These are phyloP conservation scores for Chaetomium olivaceum DNA, from an alignment of 2,329 filamentous ascomycete genomes.

Conservation along the genomic window DNA sequence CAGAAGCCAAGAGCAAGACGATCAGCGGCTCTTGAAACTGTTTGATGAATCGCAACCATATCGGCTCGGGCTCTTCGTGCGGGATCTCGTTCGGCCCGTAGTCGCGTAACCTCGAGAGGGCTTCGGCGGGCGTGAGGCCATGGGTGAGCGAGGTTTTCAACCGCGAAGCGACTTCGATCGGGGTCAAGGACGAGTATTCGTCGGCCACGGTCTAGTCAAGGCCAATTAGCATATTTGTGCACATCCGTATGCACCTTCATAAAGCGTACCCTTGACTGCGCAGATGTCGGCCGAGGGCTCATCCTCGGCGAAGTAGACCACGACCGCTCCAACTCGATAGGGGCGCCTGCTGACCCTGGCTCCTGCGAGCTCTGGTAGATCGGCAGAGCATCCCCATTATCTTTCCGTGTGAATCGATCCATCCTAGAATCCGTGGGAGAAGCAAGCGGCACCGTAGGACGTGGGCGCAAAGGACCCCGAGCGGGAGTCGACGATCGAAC, in stretches of 20 bases:
- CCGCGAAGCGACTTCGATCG: conserved; percentile 73
- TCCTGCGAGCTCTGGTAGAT: conserved; percentile 38
- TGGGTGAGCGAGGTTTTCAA: conserved; percentile 80
- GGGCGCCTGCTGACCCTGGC: conserved; percentile 35
- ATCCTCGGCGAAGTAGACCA: conserved; percentile 38
- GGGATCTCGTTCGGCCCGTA: conserved; percentile 93
- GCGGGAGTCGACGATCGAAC: conserved; percentile 23
- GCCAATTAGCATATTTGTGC: conserved; percentile 26
- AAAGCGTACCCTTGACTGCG: conserved; percentile 54
- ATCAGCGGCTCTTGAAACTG: conserved; percentile 98
- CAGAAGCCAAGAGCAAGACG: conserved; percentile 84
- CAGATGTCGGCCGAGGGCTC: conserved; percentile 53
- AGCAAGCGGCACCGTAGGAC: conserved; percentile 11
- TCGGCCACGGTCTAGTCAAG: conserved; percentile 54
- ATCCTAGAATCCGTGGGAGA: conserved; percentile 21
- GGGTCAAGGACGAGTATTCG: conserved; percentile 67
- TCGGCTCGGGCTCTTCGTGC: conserved; percentile 86
- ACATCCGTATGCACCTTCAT: background rate
- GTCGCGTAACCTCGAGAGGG: conserved; percentile 73
- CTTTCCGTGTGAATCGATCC: conserved; percentile 34
- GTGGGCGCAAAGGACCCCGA: conserved; percentile 31
- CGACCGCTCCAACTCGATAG: conserved; percentile 38
- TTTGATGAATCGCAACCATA: conserved; percentile 93
- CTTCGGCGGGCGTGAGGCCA: conserved; percentile 80
- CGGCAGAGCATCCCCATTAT: conserved; percentile 41